Base-by-base conservation (phyloP, 108 stramenopile species). In the Cyclostephanos tholiformis region DNA sequence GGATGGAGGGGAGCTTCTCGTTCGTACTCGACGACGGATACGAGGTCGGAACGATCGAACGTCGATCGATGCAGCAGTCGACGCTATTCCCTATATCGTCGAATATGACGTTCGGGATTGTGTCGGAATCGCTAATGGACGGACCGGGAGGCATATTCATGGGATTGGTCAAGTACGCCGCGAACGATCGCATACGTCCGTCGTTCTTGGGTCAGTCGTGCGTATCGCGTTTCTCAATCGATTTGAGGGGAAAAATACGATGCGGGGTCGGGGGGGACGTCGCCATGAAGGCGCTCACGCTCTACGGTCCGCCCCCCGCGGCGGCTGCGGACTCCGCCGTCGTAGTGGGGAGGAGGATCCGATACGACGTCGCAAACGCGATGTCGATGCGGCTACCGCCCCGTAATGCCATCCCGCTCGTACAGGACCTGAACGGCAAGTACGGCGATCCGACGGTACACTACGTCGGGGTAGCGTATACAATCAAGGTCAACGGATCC, bases 381-480 rank as follows among this genome's bases (percentile, higher is more conserved):
- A 43, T 71, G 60, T 23, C 51, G 26, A n/a, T n/a, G n/a, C n/a
- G n/a, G n/a, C n/a, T n/a, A n/a, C 20, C 39, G 0, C 39, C 44
- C 49, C 69, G 30, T 9, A 69, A 82, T 44, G 71, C 62, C 43
- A 86, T 90, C 39, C 86, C 80, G 57, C 39, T 88, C 48, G 76
- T 80, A 6, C 60, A 71, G 11, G 78, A 83, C 56, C 63, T 89
- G 67, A 67, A 81, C 39, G 71, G 76, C 12, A 65, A 67, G 46
- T 86, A 80, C 62, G 87, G 87, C 38, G 89, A 88, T 77, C 87
- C 89, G 19, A 84, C 84, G 30, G 67, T 72, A 16, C 89, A 90
- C 62, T 90, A 90, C 72, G 81, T 84, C 8, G 81, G 81, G 11
- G 46, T 65, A n/a, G 85, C 85, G 6, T 67, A 73, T 22, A 81